Conservation (phyloP, 768 basidiomycete species). For the Scleroderma citrinum region DNA sequence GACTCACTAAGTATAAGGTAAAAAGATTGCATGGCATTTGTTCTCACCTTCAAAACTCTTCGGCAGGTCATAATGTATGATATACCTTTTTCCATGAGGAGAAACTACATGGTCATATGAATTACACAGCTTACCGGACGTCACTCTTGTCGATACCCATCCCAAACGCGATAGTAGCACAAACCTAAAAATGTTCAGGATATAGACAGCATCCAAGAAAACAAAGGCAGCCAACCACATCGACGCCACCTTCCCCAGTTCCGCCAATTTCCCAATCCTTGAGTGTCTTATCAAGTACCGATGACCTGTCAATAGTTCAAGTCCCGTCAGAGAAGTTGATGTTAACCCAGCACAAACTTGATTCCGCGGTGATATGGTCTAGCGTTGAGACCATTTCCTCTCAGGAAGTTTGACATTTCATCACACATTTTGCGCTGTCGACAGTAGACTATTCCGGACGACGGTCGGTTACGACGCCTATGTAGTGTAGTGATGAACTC, state of each 20-base stretch:
- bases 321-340: neutral
- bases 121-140: slow-evolving; percentile 43
- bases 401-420: slow-evolving; percentile 57
- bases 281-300: slow-evolving; percentile 45
- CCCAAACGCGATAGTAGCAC: slow-evolving; percentile 80
- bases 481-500: slow-evolving; percentile 64
- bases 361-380: slow-evolving; percentile 74
- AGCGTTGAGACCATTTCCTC: slow-evolving; percentile 59
- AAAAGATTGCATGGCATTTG: neutral
- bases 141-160: slow-evolving; percentile 84
- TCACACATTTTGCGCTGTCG: slow-evolving; percentile 63
- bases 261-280: slow-evolving; percentile 59
- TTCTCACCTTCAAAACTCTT: slow-evolving; percentile 74
- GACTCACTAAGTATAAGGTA: neutral
- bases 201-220: neutral
- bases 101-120: slow-evolving; percentile 10
- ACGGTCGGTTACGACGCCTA: slow-evolving; percentile 48
- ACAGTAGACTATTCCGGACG: slow-evolving; percentile 77
- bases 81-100: slow-evolving; percentile 38
- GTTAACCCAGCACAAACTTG: slow-evolving; percentile 30
- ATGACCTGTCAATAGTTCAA: slow-evolving; percentile 28
- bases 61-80: slow-evolving; percentile 78
- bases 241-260: slow-evolving; percentile 46
- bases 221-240: slow-evolving; percentile 45
- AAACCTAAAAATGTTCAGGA: slow-evolving; percentile 40